Evolutionary conservation across 225 moss, liverwort and hornwort genomes (phyloP), one percentile per base, ranked within the genome.

Genomic region (Bryoerythrophyllum caledonicum): DNA sequence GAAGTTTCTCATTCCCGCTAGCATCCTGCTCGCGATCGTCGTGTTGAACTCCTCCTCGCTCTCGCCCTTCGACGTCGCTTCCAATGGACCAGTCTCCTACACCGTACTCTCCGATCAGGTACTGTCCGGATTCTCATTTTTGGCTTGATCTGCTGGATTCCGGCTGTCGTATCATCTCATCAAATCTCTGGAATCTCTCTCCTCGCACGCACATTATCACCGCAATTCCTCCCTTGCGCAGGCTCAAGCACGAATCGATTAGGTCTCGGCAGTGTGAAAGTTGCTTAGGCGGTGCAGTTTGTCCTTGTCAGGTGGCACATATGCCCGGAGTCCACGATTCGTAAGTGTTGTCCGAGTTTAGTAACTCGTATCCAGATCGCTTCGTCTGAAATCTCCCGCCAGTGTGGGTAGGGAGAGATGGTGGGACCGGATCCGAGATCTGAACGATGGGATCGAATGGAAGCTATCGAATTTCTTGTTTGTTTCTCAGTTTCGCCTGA

Each of bases 21-120:
- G 74, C 38, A 0, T 74, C 7, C 44, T 84, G 44, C 48, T 84
- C 3, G 64, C 77, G 48, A n/a, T 80, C 53, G 60, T 77, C 23
- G 60, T 74, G 0, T 84, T 77, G 80, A 84, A 74, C 65, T 70
- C 80, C 4, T 57, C 76, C 28, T 70, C 77, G 35, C 53, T 80
- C 57, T 44, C 46, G 55, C 77, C 77, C 10, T 60, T 65, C 15
- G 12, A 70, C 44, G 65, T 26, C 7, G 77, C 35, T 21, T 65
- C 69, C 37, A 66, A 60, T 54, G 77, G 65, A 26, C 74, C 74
- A 7, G 65, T 54, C 35, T 58, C 79, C 1, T 28, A 58, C 26
- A 3, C 63, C 20, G 16, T 7, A 3, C 49, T 70, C 14, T 70
- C 37, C 5, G 19, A 54, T 37, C 60, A 84, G 80, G 84, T 84